Conservation (phyloP, 2,329 filamentous ascomycete genomes). For the Polytolypa hystricis region DNA sequence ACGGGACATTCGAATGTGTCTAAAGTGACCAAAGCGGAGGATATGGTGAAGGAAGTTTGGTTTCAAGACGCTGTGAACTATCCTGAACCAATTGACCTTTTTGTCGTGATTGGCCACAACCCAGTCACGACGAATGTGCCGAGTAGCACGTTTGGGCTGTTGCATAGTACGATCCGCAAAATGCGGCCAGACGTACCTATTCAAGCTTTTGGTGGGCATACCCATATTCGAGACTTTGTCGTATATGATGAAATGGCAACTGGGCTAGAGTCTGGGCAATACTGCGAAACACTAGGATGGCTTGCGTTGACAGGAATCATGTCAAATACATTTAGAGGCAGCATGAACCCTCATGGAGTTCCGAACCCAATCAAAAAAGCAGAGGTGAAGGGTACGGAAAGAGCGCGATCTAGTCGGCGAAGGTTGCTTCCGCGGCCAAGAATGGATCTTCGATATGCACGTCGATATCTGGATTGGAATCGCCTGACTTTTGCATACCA, state of each 20-base stretch:
- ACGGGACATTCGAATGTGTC: conserved; percentile 50
- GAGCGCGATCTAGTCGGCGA: not conserved
- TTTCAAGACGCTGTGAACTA: conserved; percentile 47
- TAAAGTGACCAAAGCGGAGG: conserved; percentile 46
- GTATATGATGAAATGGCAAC: conserved; percentile 53
- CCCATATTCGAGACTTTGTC: conserved; percentile 53
- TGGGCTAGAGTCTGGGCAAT: conserved; percentile 52
- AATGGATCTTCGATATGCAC: conserved; percentile 33
- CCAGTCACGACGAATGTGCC: conserved; percentile 37
- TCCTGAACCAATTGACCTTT: conserved; percentile 49
- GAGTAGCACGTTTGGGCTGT: conserved; percentile 35
- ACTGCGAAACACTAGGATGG: conserved; percentile 60
- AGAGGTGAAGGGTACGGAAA: conserved; percentile 14
- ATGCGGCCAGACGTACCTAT: conserved; percentile 48
- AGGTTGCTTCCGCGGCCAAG: not conserved
- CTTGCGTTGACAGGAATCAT: conserved; percentile 52
- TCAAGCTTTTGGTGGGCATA: conserved; percentile 55
- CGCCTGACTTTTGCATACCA: conserved; percentile 55
- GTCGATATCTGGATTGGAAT: conserved; percentile 60
- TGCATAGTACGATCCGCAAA: conserved; percentile 49
- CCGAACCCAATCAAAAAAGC: conserved; percentile 33
- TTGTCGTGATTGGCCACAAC: conserved; percentile 54
- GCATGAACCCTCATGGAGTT: conserved; percentile 29
- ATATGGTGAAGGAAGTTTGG: conserved; percentile 46
- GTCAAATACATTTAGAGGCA: conserved; percentile 35